Base-by-base conservation (phyloP, 148 eudicot genomes). In the Oxyria digyna region DNA sequence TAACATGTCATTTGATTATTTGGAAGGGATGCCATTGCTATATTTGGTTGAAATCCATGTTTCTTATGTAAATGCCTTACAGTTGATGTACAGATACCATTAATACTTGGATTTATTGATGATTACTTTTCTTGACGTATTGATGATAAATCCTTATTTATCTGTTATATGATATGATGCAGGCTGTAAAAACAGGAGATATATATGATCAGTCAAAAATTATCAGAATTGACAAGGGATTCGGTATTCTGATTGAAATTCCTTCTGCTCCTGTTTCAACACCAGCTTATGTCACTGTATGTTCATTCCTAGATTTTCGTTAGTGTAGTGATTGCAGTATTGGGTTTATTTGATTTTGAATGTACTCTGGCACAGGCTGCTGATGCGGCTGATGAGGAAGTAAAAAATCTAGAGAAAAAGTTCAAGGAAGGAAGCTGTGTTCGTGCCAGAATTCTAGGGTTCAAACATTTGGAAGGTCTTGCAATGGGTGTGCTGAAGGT, bases 401-500 rank as follows among this genome's bases (percentile, higher is more conserved):
- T 82, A 43, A 75, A 62, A 62, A 80, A 84, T 66, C 76, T 88
- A 70, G 97, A 90, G 77, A 94, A 83, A 72, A 82, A 62, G 62
- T 90, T 85, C 38, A 90, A 79, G 82, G 97, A 87, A 85, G 99
- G 99, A 64, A 84, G 77, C 74, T 63, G 24, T 69, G 89, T 85
- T 71, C 97, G 97, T 50, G 87, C 81, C 55, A 85, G 99, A 77
- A 75, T 94, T 73, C 90, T 84, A 82, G 97, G 97, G 67, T 94
- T 85, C 73, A 87, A 87, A 83, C 90, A 84, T 77, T 77, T 90
- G 84, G 99, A 90, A 74, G 97, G 99, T 74, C 84, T 90, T 64
- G 97, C 97, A n/a, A 90, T 84, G 83, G 85, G 87, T 80, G 78
- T 81, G 77, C 77, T 94, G 9, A 94, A 94, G 99, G 97, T 94